Percentiles rank a stretch among this genome's conserved stretches.
These are phyloP conservation scores for Mollisia scopiformis DNA, from an alignment of 2,329 filamentous ascomycete species.

Conservation along the genomic window DNA sequence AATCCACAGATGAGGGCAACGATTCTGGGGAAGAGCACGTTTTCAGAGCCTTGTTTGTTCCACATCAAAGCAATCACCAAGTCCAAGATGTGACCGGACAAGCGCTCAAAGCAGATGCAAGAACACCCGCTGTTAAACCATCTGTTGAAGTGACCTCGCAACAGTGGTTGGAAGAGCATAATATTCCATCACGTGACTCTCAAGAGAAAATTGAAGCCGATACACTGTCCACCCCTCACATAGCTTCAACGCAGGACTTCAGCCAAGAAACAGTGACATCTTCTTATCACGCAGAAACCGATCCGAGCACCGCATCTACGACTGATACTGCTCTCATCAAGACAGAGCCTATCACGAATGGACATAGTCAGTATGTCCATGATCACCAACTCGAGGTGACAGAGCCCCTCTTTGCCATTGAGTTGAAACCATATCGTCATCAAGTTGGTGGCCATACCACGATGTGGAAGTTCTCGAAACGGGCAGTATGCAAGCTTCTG, in stretches of 20 bases:
- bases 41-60: conserved; percentile 82
- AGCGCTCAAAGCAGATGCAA: conserved; percentile 12
- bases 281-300: too few species aligned
- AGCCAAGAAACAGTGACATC: not conserved
- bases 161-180: conserved; percentile 38
- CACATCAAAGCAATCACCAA: conserved; percentile 63
- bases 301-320: too few species aligned
- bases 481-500: conserved; percentile 96
- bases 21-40: conserved; percentile 82
- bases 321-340: not conserved
- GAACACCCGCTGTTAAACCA: not conserved
- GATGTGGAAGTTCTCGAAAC: conserved; percentile 91
- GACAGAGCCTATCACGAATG: conserved; percentile 7
- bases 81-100: conserved; percentile 39
- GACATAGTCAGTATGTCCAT: conserved; percentile 45
- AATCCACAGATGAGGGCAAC: conserved; percentile 47
- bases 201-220: conserved; percentile 1
- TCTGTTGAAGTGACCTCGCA: not conserved
- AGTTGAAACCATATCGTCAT: conserved; percentile 95
- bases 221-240: conserved; percentile 16
- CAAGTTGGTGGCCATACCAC: conserved; percentile 97
- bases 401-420: conserved; percentile 81
- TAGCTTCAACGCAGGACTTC: not conserved
- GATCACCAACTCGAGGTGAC: conserved; percentile 48
- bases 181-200: conserved; percentile 27